These are phyloP conservation scores for Cenchrus americanus DNA, from an alignment of 176 grass and related monocot species.

Conservation along the genomic window DNA sequence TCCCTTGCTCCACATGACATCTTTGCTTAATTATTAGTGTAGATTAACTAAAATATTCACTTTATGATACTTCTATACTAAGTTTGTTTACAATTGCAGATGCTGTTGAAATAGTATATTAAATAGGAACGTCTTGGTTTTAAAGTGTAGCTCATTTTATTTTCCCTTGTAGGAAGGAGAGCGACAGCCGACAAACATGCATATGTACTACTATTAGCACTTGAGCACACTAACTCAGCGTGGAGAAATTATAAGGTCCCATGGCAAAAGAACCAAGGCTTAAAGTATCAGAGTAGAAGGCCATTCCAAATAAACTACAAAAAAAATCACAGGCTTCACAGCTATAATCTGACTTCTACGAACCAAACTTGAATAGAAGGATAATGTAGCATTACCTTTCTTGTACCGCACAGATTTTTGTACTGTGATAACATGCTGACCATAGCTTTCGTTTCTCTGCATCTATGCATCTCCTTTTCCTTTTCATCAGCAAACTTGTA, in stretches of 20 bases:
- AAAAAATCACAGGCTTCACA: not conserved
- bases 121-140: not conserved
- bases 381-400: conserved; percentile 43
- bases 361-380: conserved; percentile 3
- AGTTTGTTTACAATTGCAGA: not conserved
- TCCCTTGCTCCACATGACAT: conserved; percentile 5
- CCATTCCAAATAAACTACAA: not conserved
- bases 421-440: conserved; percentile 46
- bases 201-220: conserved; percentile 13
- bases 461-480: conserved; percentile 60
- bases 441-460: conserved; percentile 54
- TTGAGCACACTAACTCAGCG: not conserved
- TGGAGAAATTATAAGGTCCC: not conserved
- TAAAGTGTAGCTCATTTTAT: not conserved
- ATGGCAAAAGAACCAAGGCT: not conserved
- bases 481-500: conserved; percentile 61
- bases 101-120: conserved; percentile 9
- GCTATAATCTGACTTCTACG: not conserved
- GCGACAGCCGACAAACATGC: not conserved
- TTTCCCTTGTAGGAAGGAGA: not conserved
- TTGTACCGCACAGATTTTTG: conserved; percentile 46
- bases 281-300: not conserved
- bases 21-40: conserved; percentile 2
- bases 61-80: not conserved
- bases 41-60: conserved; percentile 18